A percentile compares a stretch with the other conserved stretches of the same genome.
These are phyloP conservation scores for Penicillium nordicum DNA, from an alignment of 2,329 filamentous ascomycete genomes.

Conservation along the genomic window DNA sequence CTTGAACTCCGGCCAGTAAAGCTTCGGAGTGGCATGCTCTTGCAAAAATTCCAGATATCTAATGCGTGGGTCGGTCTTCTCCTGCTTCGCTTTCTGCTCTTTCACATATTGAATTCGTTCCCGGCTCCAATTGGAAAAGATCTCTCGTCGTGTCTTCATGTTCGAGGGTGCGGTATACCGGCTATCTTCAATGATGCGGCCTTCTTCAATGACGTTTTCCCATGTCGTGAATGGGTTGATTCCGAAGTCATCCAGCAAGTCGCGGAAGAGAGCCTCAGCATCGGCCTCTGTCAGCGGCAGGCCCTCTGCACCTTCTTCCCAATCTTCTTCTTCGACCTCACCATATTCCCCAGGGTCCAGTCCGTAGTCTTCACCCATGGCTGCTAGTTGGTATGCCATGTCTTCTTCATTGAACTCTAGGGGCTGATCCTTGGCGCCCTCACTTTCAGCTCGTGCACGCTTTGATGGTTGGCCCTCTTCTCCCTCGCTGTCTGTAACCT, in stretches of 20 bases:
- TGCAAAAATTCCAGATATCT: slow-evolving; percentile 79
- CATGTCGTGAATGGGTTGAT: slow-evolving; percentile 88
- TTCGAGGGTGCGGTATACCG: slow-evolving; percentile 80
- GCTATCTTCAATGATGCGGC: slow-evolving; percentile 75
- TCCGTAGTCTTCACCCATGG: slow-evolving; percentile 83
- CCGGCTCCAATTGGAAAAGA: slow-evolving; percentile 78
- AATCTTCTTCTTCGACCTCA: slow-evolving; percentile 54
- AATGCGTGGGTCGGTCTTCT: slow-evolving; percentile 78
- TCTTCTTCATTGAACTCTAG: slow-evolving; percentile 92
- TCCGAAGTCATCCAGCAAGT: slow-evolving; percentile 75
- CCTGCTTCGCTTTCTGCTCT: slow-evolving; percentile 68
- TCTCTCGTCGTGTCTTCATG: slow-evolving; percentile 76
- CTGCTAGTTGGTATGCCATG: slow-evolving; percentile 84
- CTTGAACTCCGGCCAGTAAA: slow-evolving; percentile 97
- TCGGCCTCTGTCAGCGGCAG: slow-evolving; percentile 71
- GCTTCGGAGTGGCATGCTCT: slow-evolving; percentile 77
- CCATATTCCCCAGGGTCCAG: slow-evolving; percentile 75
- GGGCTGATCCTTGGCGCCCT: slow-evolving; percentile 44
- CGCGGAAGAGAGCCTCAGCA: slow-evolving; percentile 72
- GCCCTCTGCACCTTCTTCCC: slow-evolving; percentile 70
- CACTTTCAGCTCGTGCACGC: slow-evolving; percentile 53
- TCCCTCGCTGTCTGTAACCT: slow-evolving; percentile 62
- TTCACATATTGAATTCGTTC: slow-evolving; percentile 71
- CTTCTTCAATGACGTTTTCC: slow-evolving; percentile 84
- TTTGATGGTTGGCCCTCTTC: slow-evolving; percentile 52